Conservation (phyloP, 768 basidiomycete species). For the Lactifluus subvellereus region DNA sequence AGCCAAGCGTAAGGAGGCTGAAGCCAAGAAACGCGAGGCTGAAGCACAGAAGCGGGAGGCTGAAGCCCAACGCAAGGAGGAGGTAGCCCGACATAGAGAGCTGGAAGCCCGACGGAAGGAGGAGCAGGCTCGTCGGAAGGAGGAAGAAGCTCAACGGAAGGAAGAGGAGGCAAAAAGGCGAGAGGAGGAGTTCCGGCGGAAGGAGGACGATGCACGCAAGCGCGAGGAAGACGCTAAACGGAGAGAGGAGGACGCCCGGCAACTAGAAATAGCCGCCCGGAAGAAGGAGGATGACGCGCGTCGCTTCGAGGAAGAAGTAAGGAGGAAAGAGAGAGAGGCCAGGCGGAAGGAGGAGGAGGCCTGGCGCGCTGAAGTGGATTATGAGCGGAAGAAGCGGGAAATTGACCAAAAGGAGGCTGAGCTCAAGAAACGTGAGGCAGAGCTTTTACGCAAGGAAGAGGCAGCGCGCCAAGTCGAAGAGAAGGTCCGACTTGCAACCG, state of each 20-base stretch:
- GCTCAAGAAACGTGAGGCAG: conserved; percentile 17
- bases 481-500: background rate
- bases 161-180: conserved; percentile 29
- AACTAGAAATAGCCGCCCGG: conserved; percentile 29
- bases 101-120: conserved; percentile 32
- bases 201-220: conserved; percentile 32
- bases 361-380: conserved; percentile 31
- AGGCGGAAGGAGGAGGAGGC: conserved; percentile 5
- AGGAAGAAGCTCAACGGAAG: conserved; percentile 32
- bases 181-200: conserved; percentile 29
- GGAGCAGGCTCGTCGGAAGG: conserved; percentile 27
- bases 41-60: conserved; percentile 32
- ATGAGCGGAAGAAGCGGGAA: conserved; percentile 16
- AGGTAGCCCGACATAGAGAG: conserved; percentile 30
- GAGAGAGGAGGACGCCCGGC: conserved; percentile 27
- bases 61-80: conserved; percentile 32
- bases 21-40: conserved; percentile 33
- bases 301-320: conserved; percentile 32
- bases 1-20: conserved; percentile 26
- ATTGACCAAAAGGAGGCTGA: conserved; percentile 20
- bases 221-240: conserved; percentile 35
- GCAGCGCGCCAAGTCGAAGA: background rate
- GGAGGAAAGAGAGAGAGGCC: conserved; percentile 13
- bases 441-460: conserved; percentile 15
- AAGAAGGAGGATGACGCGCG: conserved; percentile 30